These are phyloP conservation scores for Reticulascus tulasneorum DNA, from an alignment of 2,329 filamentous ascomycete genomes.

Conservation along the genomic window DNA sequence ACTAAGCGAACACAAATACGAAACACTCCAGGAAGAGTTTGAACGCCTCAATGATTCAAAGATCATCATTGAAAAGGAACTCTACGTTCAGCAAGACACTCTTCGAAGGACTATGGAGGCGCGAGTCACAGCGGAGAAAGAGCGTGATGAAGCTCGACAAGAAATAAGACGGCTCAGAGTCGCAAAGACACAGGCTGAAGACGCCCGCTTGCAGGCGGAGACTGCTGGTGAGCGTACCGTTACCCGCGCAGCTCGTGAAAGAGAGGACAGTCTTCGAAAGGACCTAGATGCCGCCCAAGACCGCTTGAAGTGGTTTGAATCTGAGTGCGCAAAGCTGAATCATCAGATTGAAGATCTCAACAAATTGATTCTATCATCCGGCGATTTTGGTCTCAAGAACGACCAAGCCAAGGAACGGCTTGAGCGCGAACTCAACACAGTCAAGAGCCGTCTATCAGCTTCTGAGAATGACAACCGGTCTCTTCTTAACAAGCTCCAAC, in stretches of 20 bases:
- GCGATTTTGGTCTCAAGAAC: constrained; percentile 82
- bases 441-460: constrained; percentile 83
- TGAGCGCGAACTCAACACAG: constrained; percentile 83
- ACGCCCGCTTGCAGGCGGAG: constrained; percentile 79
- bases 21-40: constrained; percentile 78
- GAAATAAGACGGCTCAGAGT: constrained; percentile 80
- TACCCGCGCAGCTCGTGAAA: constrained; percentile 73
- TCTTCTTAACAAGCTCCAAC: constrained; percentile 93
- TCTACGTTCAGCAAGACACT: constrained; percentile 92
- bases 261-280: constrained; percentile 70
- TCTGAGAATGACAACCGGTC: constrained; percentile 96
- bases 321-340: constrained; percentile 72
- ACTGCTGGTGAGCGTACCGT: constrained; percentile 74
- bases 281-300: constrained; percentile 78
- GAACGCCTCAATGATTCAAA: constrained; percentile 88
- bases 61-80: constrained; percentile 95
- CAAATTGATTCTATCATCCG: constrained; percentile 82
- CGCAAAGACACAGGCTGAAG: constrained; percentile 80
- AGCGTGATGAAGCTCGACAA: constrained; percentile 82
- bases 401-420: constrained; percentile 93
- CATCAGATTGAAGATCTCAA: constrained; percentile 81
- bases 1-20: constrained; percentile 83
- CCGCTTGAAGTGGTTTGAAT: constrained; percentile 73
- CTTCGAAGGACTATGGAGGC: constrained; percentile 82
- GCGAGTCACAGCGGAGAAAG: constrained; percentile 73